Evolutionary conservation across 768 basidiomycete species (phyloP).

Genomic region (Kwoniella dendrophila): DNA sequence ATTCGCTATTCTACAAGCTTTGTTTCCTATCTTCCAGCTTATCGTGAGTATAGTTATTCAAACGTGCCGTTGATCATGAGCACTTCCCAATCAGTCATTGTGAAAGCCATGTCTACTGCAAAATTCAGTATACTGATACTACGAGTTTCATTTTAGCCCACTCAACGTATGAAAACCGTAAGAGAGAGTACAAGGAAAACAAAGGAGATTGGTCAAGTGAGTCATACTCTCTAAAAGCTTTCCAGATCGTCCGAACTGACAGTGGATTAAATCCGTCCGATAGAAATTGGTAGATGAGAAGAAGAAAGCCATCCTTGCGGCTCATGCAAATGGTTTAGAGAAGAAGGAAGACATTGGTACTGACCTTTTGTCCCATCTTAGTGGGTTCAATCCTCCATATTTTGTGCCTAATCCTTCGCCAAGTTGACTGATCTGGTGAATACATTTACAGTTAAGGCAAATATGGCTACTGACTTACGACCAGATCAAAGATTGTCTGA

Average conservation of each 20-base stretch:
- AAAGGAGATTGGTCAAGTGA: conserved; percentile 62
- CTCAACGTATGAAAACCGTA: conserved; percentile 60
- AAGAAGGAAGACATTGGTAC: conserved; percentile 65
- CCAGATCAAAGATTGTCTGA: conserved; percentile 74
- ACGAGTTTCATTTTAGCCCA: conserved; percentile 55
- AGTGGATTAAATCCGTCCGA: neutral
- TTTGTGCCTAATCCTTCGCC: neutral
- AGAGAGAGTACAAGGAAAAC: conserved; percentile 60
- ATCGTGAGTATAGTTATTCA: conserved; percentile 37
- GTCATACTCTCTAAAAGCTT: conserved; percentile 46
- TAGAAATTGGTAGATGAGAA: conserved; percentile 76
- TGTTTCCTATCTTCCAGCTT: conserved; percentile 57
- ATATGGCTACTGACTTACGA: conserved; percentile 63
- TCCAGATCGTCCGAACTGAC: neutral
- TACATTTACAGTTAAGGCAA: conserved; percentile 71
- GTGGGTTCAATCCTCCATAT: conserved; percentile 60
- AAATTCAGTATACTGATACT: neutral
- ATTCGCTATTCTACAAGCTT: conserved; percentile 30
- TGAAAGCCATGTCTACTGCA: too few relatives aligned
- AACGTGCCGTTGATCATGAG: too few relatives aligned
- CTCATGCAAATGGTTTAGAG: conserved; percentile 49
- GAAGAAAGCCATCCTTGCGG: conserved; percentile 64
- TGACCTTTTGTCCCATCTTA: conserved; percentile 74
- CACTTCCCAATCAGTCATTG: too few relatives aligned
- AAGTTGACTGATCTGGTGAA: neutral